Percentiles rank a stretch among this genome's conserved stretches.
These are phyloP conservation scores for Pachysandra terminalis DNA, from an alignment of 164 flowering plant species.

Conservation along the genomic window DNA sequence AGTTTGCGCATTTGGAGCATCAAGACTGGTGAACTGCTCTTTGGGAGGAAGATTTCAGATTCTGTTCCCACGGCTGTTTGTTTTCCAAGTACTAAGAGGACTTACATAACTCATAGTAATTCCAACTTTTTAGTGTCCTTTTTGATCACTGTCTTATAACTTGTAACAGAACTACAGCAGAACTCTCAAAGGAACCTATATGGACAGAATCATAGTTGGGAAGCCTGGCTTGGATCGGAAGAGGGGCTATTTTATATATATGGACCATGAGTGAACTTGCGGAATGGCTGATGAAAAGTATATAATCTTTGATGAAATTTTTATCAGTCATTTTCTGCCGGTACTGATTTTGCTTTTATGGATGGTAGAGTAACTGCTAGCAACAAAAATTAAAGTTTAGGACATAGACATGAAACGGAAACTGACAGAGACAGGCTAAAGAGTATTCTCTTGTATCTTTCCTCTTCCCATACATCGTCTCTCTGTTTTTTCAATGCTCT, in stretches of 20 bases:
- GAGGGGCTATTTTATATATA: conserved; percentile 51
- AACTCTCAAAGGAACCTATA: conserved; percentile 7
- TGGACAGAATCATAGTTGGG: conserved; percentile 26
- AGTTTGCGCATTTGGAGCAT: conserved; percentile 71
- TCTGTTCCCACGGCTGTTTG: conserved; percentile 40
- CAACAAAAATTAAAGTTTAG: no score
- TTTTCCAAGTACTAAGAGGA: no score
- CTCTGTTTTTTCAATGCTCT: no score
- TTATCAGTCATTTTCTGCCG: not conserved
- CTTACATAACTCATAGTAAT: no score
- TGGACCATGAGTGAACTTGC: conserved; percentile 24
- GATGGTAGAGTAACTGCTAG: no score
- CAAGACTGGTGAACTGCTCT: conserved; percentile 74
- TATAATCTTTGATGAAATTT: not conserved
- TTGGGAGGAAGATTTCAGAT: conserved; percentile 40
- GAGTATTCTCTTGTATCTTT: no score
- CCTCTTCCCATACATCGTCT: no score
- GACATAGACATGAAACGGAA: no score
- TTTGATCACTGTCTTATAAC: conserved; percentile 15
- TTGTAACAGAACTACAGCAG: conserved; percentile 3
- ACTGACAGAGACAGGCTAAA: no score
- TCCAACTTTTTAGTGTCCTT: not conserved
- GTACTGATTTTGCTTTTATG: no score
- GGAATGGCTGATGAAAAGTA: not conserved
- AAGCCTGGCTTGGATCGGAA: conserved; percentile 72